Evolutionary conservation across 1,284 basidiomycete genomes (phyloP), one percentile per base, ranked within the genome.

Genomic region (Thecaphora thlaspeos): DNA sequence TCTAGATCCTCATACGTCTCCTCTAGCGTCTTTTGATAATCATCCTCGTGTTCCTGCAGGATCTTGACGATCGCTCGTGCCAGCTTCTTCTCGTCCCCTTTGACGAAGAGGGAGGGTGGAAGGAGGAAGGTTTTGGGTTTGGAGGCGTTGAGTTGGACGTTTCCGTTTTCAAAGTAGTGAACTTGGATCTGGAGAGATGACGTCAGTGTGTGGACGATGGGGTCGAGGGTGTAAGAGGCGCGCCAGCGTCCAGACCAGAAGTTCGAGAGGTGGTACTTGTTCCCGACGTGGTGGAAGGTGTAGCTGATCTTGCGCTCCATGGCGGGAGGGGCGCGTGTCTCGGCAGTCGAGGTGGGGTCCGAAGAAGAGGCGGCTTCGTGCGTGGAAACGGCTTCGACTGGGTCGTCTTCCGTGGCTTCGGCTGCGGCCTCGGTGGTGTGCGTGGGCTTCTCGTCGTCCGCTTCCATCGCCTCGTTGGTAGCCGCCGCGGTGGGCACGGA

Each of bases 91-190:
- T 19, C 37, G 5, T 34, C 44, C 7, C 21, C 34, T 3, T 43
- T 42, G n/a, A n/a, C n/a, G n/a, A n/a, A n/a, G n/a, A n/a, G n/a
- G n/a, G n/a, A n/a, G n/a, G n/a, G n/a, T 2, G 41, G 14, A 18
- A 37, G 47, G 18, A 19, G 12, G 17, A 47, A 15, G 7, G 69
- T 49, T 7, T 50, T 44, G 14, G 57, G 48, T 19, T 53, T 55
- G 10, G 51, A 40, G 4, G 63, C 55, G 38, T 72, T 59, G 23
- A 76, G 55, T 43, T 77, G 76, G 1, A 77, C 76, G 36, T 77
- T 77, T 21, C 76, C 76, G 41, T 76, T 73, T 45, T 77, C 76
- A 53, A 73, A 77, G 59, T 77, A 77, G 61, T 77, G 76, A 14
- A 75, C 65, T 21, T 72, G 66, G 0, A 77, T 48, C 0, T 48